phyloP scores from a whole-genome alignment of 1,284 basidiomycete genomes.

The Thelephora terrestris region DNA sequence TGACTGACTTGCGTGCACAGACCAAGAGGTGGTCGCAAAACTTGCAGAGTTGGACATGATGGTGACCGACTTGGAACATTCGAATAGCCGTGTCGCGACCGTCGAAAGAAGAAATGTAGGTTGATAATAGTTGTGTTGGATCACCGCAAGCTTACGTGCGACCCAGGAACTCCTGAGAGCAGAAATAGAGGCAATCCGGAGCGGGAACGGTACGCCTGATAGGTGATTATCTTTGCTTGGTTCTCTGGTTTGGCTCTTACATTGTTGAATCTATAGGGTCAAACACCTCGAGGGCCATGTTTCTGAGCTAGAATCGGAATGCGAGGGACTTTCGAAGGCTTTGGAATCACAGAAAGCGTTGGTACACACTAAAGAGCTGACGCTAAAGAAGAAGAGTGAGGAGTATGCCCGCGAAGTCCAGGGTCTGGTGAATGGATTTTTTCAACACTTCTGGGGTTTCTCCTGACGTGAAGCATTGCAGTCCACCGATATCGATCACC shows the following conservation, averaged over 20 bases:
- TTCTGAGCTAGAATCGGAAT: conserved; percentile 64
- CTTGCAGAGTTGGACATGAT: conserved; percentile 89
- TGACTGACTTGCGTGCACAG: conserved; percentile 28
- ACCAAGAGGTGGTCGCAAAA: conserved; percentile 83
- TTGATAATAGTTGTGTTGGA: neutral
- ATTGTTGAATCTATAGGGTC: conserved; percentile 35
- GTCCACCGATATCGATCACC: conserved; percentile 53
- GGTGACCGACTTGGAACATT: conserved; percentile 84
- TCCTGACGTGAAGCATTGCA: conserved; percentile 17
- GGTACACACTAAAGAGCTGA: conserved; percentile 39
- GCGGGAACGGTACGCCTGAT: conserved; percentile 68
- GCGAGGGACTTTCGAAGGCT: conserved; percentile 54
- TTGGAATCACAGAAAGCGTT: conserved; percentile 62
- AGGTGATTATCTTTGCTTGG: conserved; percentile 33
- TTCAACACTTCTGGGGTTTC: neutral
- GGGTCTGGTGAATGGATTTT: conserved; percentile 34
- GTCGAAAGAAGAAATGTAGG: conserved; percentile 87
- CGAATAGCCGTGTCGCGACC: conserved; percentile 84
- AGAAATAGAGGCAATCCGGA: conserved; percentile 84
- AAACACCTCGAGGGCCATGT: conserved; percentile 65
- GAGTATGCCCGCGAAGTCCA: conserved; percentile 53
- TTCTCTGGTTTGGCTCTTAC: conserved; percentile 1
- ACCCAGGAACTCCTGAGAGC: conserved; percentile 80
- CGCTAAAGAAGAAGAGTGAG: conserved; percentile 44
- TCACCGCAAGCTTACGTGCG: neutral